These are phyloP conservation scores for Hippophae gyantsensis DNA, from an alignment of 306 rosid genomes.

Conservation along the genomic window DNA sequence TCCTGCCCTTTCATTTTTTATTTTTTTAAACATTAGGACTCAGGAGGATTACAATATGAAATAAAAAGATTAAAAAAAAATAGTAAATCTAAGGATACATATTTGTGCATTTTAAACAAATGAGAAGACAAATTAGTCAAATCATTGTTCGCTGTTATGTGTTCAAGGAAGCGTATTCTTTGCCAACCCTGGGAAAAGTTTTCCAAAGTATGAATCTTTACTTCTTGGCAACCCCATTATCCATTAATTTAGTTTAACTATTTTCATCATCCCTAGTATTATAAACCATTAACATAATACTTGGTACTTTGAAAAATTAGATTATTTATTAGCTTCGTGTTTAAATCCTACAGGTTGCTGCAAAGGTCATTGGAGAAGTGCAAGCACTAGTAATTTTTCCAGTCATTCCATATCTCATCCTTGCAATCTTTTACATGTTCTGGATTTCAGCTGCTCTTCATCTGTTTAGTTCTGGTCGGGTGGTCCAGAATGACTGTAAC, in stretches of 20 bases:
- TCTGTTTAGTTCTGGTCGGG: conserved; percentile 82
- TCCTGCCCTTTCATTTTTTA: no score
- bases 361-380: conserved; percentile 92
- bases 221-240: conserved; percentile 5
- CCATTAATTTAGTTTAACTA: conserved; percentile 1
- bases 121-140: no score
- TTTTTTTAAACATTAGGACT: no score
- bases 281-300: neutral
- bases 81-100: no score
- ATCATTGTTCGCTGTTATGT: no score
- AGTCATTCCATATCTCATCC: conserved; percentile 65
- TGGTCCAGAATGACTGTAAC: conserved; percentile 72
- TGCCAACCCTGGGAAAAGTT: neutral
- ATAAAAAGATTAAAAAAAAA: no score
- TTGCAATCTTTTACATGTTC: conserved; percentile 80
- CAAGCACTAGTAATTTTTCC: conserved; percentile 80
- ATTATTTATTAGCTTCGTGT: conserved; percentile 1
- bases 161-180: neutral
- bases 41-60: no score
- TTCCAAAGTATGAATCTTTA: neutral
- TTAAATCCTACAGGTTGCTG: conserved; percentile 59
- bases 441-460: conserved; percentile 83
- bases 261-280: conserved; percentile 3
- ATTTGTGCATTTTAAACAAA: no score
- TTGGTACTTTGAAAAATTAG: neutral